Base-by-base conservation (phyloP, 441 rosid genomes). In the Erodium moschatum region DNA sequence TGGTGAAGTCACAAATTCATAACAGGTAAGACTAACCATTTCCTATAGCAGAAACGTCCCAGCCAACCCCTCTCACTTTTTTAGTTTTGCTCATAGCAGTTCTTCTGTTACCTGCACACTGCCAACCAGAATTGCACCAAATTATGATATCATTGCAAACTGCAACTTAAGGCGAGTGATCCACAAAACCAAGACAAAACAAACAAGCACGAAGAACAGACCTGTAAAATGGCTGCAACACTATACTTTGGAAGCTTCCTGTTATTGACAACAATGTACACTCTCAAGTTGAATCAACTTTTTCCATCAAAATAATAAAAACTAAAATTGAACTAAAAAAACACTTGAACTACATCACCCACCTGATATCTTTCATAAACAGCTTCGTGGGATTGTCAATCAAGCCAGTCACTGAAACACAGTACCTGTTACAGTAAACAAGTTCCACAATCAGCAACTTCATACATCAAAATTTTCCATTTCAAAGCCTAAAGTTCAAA, bases 61-160 rank as follows among this genome's bases (percentile, higher is more conserved):
- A 95, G 71, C 99, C 99, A 79, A 95, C 98, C 6, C 97, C 99
- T 80, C 78, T 87, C 29, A 95, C 99, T 56, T 78, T 81, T 74
- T 70, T 82, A 72, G 82, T 79, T 63, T 88, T 81, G 84, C 97
- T 95, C 99, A 95, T 95, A 72, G 99, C 96, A 24, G 98, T 95
- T 78, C 99, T 89, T 78, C 97, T 83, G 78, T 95, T 95, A 67
- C 98, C 99, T n/a, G 99, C 99, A 82, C 99, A 95, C 99, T 95
- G 78, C 15, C 70, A 54, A 64, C 64, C 38, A 10, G 74, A 72
- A 56, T 64, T 19, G 69, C 67, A 35, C 60, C 72, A 79, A 66
- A 64, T 16, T 54, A 69, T 42, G 13, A 48, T 64, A 0, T 62
- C 52, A 18, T 63, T 38, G 16, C 62, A 56, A 27, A 10, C 52